These are phyloP conservation scores for Elongisporangium prolatum DNA, from an alignment of 352 stramenopile genomes.

Conservation along the genomic window DNA sequence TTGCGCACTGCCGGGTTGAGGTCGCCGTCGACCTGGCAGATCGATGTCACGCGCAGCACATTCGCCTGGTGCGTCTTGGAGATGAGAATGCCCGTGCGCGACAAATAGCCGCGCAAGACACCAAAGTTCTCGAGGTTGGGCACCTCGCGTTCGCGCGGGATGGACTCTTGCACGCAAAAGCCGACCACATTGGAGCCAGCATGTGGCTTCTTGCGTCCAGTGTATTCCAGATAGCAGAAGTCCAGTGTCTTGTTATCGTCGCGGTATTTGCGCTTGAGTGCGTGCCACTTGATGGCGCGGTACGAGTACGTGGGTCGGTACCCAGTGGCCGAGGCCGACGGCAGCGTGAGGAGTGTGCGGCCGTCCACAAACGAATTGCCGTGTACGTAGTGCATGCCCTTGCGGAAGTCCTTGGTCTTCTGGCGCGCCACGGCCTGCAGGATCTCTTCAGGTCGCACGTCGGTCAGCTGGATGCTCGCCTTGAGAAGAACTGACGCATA, in stretches of 20 bases:
- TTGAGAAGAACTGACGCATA: conserved; percentile 66
- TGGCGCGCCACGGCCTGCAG: conserved; percentile 44
- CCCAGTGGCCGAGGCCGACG: conserved; percentile 13
- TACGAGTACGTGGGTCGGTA: conserved; percentile 43
- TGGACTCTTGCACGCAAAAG: conserved; percentile 72
- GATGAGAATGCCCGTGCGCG: conserved; percentile 59
- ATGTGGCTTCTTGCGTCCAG: conserved; percentile 42
- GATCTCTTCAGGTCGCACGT: conserved; percentile 52
- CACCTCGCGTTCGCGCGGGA: conserved; percentile 54
- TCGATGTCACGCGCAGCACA: conserved; percentile 54
- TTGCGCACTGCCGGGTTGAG: conserved; percentile 32
- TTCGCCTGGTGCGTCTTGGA: conserved; percentile 57
- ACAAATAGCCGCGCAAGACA: conserved; percentile 46
- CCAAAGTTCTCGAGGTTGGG: conserved; percentile 58
- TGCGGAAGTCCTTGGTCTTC: conserved; percentile 62
- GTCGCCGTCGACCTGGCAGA: conserved; percentile 71
- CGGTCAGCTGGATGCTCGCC: conserved; percentile 42
- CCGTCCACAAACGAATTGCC: conserved; percentile 57
- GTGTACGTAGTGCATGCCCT: conserved; percentile 50
- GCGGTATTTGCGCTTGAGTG: conserved; percentile 29
- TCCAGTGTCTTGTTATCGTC: conserved; percentile 47
- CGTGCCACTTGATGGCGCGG: conserved; percentile 74
- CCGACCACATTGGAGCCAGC: conserved; percentile 56
- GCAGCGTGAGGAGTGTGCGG: conserved; percentile 60
- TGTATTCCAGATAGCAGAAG: conserved; percentile 77